These are phyloP conservation scores for Hericium rajendrae DNA, from an alignment of 768 basidiomycete species.

Conservation along the genomic window DNA sequence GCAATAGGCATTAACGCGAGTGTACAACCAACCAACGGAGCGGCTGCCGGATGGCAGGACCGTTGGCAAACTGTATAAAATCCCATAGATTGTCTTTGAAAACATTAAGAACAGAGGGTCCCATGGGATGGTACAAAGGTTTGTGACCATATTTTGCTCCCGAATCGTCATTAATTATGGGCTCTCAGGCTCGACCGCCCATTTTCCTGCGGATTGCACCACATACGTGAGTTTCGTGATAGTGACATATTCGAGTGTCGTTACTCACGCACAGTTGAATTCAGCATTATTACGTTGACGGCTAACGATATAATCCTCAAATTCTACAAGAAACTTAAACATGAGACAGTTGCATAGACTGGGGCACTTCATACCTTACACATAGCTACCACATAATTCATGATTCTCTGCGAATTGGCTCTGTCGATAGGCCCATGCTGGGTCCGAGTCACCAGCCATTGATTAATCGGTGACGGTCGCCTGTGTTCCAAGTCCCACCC, in stretches of 20 bases:
- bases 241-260: not conserved
- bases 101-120: slow-evolving; percentile 83
- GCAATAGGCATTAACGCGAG: slow-evolving; percentile 70
- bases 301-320: slow-evolving; percentile 72
- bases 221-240: slow-evolving; percentile 55
- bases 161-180: not conserved
- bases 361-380: not conserved
- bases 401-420: no score
- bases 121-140: slow-evolving; percentile 96
- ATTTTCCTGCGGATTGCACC: slow-evolving; percentile 90
- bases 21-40: slow-evolving; percentile 92
- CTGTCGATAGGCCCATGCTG: no score
- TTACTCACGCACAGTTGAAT: not conserved
- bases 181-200: slow-evolving; percentile 77
- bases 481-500: no score
- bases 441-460: no score
- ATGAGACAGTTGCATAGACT: slow-evolving; percentile 8
- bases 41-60: slow-evolving; percentile 59
- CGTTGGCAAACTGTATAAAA: slow-evolving; percentile 79
- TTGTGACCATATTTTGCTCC: slow-evolving; percentile 2
- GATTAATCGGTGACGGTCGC: no score
- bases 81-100: slow-evolving; percentile 97
- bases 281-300: slow-evolving; percentile 83
- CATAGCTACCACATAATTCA: not conserved
- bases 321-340: slow-evolving; percentile 43